A percentile compares a stretch with the other conserved stretches of the same genome.
phyloP scores from a whole-genome alignment of 2,329 filamentous ascomycete genomes.

The Dactylellina parvicollis region DNA sequence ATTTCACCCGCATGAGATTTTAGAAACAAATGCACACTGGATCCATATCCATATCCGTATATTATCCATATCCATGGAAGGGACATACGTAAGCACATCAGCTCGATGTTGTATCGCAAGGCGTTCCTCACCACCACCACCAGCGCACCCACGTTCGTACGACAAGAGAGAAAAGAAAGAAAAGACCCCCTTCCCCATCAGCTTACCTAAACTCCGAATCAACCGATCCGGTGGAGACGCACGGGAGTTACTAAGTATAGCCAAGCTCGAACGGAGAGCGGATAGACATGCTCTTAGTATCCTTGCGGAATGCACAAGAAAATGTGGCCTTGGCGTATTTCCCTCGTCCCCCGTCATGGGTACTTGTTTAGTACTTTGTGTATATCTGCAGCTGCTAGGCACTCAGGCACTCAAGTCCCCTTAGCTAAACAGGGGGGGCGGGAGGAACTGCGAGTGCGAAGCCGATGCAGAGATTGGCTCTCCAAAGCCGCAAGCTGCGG shows the following conservation, averaged over 20 bases:
- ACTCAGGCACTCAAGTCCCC: too few relatives aligned
- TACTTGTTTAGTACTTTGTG: too few relatives aligned
- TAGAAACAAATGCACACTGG: background rate
- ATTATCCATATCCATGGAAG: too few relatives aligned
- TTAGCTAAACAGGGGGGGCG: too few relatives aligned
- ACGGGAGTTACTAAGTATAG: background rate
- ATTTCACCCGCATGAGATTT: background rate
- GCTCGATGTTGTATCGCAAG: conserved; percentile 7
- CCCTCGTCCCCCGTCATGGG: background rate
- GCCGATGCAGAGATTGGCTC: background rate
- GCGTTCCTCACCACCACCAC: too few relatives aligned
- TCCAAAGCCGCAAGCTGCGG: background rate
- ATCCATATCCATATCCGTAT: too few relatives aligned
- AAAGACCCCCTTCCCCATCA: too few relatives aligned
- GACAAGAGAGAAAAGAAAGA: too few relatives aligned
- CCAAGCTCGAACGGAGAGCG: background rate
- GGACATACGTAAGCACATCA: background rate
- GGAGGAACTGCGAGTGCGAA: background rate
- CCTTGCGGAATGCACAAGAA: background rate
- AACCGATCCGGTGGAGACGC: background rate
- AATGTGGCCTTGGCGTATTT: conserved; percentile 2
- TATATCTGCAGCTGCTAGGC: background rate
- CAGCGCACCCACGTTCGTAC: too few relatives aligned
- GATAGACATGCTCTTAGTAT: background rate
- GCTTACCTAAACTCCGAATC: background rate